These are phyloP conservation scores for Phyllostachys edulis DNA, from an alignment of 176 grass and related monocot species.

Conservation along the genomic window DNA sequence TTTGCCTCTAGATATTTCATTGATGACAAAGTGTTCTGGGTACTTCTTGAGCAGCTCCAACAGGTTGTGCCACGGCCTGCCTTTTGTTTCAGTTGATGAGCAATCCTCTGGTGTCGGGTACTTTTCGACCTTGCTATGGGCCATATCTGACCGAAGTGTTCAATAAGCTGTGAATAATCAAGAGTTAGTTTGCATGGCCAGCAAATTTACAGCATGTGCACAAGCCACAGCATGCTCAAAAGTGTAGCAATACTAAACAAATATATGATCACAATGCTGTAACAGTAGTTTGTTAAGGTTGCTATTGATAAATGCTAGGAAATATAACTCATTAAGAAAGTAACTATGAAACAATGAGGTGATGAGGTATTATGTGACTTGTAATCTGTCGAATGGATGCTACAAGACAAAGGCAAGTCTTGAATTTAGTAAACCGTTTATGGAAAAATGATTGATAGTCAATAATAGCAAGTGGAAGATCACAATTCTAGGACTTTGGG, in stretches of 20 bases:
- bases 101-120: conserved; percentile 48
- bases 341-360: background rate
- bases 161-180: conserved; percentile 46
- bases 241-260: background rate
- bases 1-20: conserved; percentile 45
- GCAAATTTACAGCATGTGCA: background rate
- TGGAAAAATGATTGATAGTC: background rate
- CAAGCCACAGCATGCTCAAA: background rate
- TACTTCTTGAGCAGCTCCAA: conserved; percentile 55
- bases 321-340: conserved; percentile 5
- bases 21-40: conserved; percentile 56
- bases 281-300: background rate
- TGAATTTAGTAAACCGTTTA: background rate
- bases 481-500: background rate
- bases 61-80: conserved; percentile 47
- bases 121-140: conserved; percentile 34
- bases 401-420: background rate
- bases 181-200: background rate
- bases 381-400: background rate
- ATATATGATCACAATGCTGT: background rate
- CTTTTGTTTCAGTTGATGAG: conserved; percentile 40
- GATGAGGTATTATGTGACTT: background rate
- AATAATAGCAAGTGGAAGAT: background rate
- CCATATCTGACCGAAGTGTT: conserved; percentile 44
- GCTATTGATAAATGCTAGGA: background rate